Evolutionary conservation across 2,329 filamentous ascomycete species (phyloP).

Genomic region (Fusarium veterinarium): DNA sequence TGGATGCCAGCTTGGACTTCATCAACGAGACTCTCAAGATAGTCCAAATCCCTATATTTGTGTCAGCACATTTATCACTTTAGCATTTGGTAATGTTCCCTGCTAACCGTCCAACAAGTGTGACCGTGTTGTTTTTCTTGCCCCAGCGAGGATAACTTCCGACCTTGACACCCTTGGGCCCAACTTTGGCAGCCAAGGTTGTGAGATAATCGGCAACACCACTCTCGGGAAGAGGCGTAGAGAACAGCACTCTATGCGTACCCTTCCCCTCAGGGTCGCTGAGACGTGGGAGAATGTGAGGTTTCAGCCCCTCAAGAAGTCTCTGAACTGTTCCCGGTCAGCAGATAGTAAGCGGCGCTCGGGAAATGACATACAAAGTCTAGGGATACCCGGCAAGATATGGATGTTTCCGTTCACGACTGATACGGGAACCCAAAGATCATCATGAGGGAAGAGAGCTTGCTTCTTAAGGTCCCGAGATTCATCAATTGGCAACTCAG

Average conservation of each 20-base stretch:
- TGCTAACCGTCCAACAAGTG: slow-evolving; percentile 75
- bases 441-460: slow-evolving; percentile 80
- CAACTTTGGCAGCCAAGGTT: slow-evolving; percentile 78
- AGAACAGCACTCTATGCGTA: slow-evolving; percentile 81
- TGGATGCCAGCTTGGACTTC: slow-evolving; percentile 83
- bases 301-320: slow-evolving; percentile 81
- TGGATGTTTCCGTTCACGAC: slow-evolving; percentile 94
- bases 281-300: slow-evolving; percentile 75
- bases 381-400: slow-evolving; percentile 90
- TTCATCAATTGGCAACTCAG: slow-evolving; percentile 82
- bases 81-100: background rate
- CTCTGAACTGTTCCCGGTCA: slow-evolving; percentile 67
- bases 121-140: slow-evolving; percentile 88
- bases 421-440: slow-evolving; percentile 90
- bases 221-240: slow-evolving; percentile 89
- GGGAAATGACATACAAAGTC: slow-evolving; percentile 69
- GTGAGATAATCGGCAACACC: slow-evolving; percentile 85
- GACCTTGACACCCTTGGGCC: slow-evolving; percentile 85
- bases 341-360: background rate
- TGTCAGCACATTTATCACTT: slow-evolving; percentile 41
- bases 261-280: slow-evolving; percentile 84
- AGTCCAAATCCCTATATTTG: slow-evolving; percentile 72
- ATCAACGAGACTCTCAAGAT: slow-evolving; percentile 79
- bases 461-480: slow-evolving; percentile 74
- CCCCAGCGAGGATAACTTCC: slow-evolving; percentile 96